A percentile compares a stretch with the other conserved stretches of the same genome.
These are phyloP conservation scores for Oryza brachyantha DNA, from an alignment of 176 grass and related monocot species.

Conservation along the genomic window DNA sequence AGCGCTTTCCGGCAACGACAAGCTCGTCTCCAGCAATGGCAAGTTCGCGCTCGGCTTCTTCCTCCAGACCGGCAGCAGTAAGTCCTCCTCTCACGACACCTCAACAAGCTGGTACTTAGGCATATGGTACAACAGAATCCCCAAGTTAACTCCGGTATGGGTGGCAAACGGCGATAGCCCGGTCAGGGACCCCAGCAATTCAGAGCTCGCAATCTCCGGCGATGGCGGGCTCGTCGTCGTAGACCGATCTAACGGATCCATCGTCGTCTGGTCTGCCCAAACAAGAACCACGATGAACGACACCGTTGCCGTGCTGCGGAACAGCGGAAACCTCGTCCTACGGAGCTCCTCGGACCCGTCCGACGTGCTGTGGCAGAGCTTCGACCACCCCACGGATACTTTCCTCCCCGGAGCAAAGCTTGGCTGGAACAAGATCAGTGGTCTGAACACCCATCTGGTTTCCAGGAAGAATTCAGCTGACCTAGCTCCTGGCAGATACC, in stretches of 20 bases:
- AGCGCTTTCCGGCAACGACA: conserved; percentile 21
- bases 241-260: conserved; percentile 15
- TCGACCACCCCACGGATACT: conserved; percentile 50
- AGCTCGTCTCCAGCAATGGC: conserved; percentile 36
- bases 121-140: conserved; percentile 55
- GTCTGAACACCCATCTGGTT: conserved; percentile 35
- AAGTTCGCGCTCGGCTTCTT: conserved; percentile 61
- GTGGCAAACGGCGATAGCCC: conserved; percentile 40
- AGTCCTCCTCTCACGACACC: conserved; percentile 2
- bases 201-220: conserved; percentile 34
- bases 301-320: conserved; percentile 26
- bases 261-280: conserved; percentile 49
- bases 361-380: conserved; percentile 53
- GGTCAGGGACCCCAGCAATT: conserved; percentile 4
- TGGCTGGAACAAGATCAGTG: conserved; percentile 46
- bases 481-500: conserved; percentile 36
- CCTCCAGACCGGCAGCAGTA: conserved; percentile 36
- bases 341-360: conserved; percentile 31
- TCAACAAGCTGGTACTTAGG: conserved; percentile 47
- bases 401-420: conserved; percentile 49
- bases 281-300: conserved; percentile 3
- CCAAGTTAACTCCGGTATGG: conserved; percentile 45
- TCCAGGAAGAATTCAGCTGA: conserved; percentile 49
- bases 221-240: conserved; percentile 49
- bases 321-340: conserved; percentile 51